Percentiles rank a stretch among this genome's conserved stretches.
Conservation (phyloP, 78 protist species). For the Protostelium mycophagum region DNA sequence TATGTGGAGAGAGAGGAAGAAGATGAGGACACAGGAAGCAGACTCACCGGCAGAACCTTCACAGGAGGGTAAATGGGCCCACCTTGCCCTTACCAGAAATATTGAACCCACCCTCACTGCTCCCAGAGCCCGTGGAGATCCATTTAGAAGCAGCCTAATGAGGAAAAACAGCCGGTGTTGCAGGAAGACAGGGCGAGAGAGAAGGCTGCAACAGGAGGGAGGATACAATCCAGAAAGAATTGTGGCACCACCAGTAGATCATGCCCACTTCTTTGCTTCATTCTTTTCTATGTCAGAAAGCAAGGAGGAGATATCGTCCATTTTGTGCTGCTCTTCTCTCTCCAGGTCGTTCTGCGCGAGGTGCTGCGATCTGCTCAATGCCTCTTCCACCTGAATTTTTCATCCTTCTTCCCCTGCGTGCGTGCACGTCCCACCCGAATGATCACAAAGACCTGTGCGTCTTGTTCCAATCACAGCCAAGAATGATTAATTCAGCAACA, state of each 20-base stretch:
- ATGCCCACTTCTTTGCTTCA: no score
- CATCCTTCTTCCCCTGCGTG: no score
- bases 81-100: neutral
- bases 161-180: neutral
- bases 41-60: neutral
- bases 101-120: neutral
- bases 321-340: no score
- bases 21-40: neutral
- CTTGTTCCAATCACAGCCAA: no score
- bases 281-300: no score
- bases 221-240: neutral
- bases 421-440: no score
- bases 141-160: neutral
- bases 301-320: no score
- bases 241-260: neutral
- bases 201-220: neutral
- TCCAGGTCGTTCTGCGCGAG: no score
- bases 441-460: no score
- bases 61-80: neutral
- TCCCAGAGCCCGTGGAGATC: neutral
- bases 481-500: no score
- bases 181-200: neutral
- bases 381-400: no score
- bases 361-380: no score
- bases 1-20: neutral